phyloP scores from a whole-genome alignment of 805 yeast genomes.

The Candida tammaniensis region DNA sequence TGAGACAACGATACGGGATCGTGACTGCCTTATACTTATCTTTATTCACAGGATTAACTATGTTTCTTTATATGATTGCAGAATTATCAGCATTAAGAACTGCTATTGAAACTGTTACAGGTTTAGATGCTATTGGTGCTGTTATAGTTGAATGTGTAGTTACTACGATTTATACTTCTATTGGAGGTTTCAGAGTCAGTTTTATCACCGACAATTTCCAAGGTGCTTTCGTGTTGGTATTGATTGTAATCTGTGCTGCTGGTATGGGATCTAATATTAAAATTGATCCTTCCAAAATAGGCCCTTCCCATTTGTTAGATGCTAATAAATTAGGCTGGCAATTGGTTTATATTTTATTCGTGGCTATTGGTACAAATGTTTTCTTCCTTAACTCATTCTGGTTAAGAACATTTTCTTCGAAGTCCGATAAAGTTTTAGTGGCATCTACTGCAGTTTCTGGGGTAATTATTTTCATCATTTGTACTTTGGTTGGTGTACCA shows the following conservation, averaged over 20 bases:
- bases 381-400: slow-evolving; percentile 90
- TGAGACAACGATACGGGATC: slow-evolving; percentile 74
- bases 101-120: slow-evolving; percentile 76
- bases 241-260: slow-evolving; percentile 67
- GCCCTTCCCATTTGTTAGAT: slow-evolving; percentile 61
- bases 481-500: slow-evolving; percentile 73
- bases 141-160: slow-evolving; percentile 83
- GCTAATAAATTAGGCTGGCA: slow-evolving; percentile 84
- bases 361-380: slow-evolving; percentile 88
- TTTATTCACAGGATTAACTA: slow-evolving; percentile 77
- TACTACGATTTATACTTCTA: slow-evolving; percentile 79
- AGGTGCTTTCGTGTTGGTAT: slow-evolving; percentile 65
- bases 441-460: slow-evolving; percentile 79
- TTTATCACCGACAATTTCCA: slow-evolving; percentile 86
- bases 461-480: slow-evolving; percentile 57
- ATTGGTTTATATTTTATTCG: slow-evolving; percentile 74
- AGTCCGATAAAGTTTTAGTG: slow-evolving; percentile 67
- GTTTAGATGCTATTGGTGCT: slow-evolving; percentile 73
- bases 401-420: slow-evolving; percentile 91
- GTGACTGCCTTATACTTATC: slow-evolving; percentile 73
- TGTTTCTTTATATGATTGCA: slow-evolving; percentile 83
- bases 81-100: slow-evolving; percentile 79
- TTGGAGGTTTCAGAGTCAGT: slow-evolving; percentile 88
- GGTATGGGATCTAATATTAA: slow-evolving; percentile 75
- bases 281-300: slow-evolving; percentile 62